Evolutionary conservation across 345 rosid species (phyloP).

Genomic region (Hypericum androsaemum): DNA sequence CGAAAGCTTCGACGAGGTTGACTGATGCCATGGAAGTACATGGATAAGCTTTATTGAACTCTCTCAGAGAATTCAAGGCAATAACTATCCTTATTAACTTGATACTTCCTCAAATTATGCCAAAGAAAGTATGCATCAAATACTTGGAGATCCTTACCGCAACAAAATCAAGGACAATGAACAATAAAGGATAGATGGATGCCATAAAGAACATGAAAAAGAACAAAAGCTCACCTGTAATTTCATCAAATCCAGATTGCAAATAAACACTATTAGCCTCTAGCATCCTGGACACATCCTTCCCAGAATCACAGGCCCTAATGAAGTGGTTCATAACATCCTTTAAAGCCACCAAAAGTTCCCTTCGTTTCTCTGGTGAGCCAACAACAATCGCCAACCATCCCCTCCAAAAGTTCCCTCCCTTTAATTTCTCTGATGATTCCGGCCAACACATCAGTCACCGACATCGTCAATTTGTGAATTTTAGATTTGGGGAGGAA

Average conservation of each 20-base stretch:
- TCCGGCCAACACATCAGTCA: too few relatives aligned
- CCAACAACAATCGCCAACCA: too few relatives aligned
- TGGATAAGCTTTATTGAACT: slow-evolving; percentile 49
- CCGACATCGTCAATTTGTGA: too few relatives aligned
- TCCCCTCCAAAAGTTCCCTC: too few relatives aligned
- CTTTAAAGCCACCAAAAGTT: slow-evolving; percentile 55
- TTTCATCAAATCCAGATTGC: slow-evolving; percentile 46
- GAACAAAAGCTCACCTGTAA: slow-evolving; percentile 40
- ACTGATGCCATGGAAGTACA: slow-evolving; percentile 50
- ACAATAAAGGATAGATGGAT: slow-evolving; percentile 3
- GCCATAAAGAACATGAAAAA: not conserved
- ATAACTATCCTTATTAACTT: slow-evolving; percentile 1
- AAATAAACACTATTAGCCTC: slow-evolving; percentile 47
- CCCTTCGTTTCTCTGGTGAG: slow-evolving; percentile 47
- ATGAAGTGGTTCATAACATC: slow-evolving; percentile 61
- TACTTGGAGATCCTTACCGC: not conserved
- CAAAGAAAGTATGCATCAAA: too few relatives aligned
- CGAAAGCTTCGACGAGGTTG: slow-evolving; percentile 39
- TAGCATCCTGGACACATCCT: slow-evolving; percentile 61
- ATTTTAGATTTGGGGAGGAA: too few relatives aligned
- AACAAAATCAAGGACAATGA: not conserved
- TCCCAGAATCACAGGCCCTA: slow-evolving; percentile 66
- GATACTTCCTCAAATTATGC: not conserved
- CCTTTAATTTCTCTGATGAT: too few relatives aligned
- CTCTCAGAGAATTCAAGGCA: slow-evolving; percentile 24